Base-by-base conservation (phyloP, 2,329 filamentous ascomycete species). In the Fusarium clavum region DNA sequence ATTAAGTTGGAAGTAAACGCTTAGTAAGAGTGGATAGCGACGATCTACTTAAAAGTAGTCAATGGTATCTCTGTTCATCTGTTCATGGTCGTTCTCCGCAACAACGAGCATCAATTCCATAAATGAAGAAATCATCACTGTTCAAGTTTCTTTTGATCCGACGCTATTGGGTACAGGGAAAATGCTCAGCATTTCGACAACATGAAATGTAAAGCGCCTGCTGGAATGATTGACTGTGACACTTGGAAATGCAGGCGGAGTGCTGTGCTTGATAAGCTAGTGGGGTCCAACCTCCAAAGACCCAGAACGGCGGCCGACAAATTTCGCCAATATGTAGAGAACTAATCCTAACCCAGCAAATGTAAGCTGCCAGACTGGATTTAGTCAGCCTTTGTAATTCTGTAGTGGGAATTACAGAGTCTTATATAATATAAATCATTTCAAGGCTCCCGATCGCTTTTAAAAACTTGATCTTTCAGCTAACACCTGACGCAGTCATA, bases 291-390 rank as follows among this genome's bases (percentile, higher is more conserved):
- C 16, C 16, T 34, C 14, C 8, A 3, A 34, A 6, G 9, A n/a
- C n/a, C n/a, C n/a, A n/a, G n/a, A n/a, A n/a, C n/a, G 32, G 16
- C 32, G 32, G 32, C 32, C 32, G 32, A 38, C 16, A 12, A 6
- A 18, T 10, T 6, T 18, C 32, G 9, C 9, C 9, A 18, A 18
- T 18, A 2, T 11, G 9, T 38, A 38, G 9, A 18, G 8, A 38
- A 6, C 9, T 38, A 18, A 38, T 11, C 16, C 16, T 2, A 38
- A 3, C 9, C n/a, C n/a, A n/a, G n/a, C n/a, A n/a, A n/a, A n/a
- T n/a, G n/a, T n/a, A n/a, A n/a, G n/a, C n/a, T n/a, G n/a, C 8
- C 2, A 6, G 16, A 6, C 5, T 10, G 0, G 1, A 38, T 10
- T 38, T 38, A 38, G 32, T 38, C 32, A 38, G 32, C 16, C 8